Evolutionary conservation across 2,329 filamentous ascomycete genomes (phyloP), one percentile per base, ranked within the genome.

Genomic region (Aspergillus fumigatus): DNA sequence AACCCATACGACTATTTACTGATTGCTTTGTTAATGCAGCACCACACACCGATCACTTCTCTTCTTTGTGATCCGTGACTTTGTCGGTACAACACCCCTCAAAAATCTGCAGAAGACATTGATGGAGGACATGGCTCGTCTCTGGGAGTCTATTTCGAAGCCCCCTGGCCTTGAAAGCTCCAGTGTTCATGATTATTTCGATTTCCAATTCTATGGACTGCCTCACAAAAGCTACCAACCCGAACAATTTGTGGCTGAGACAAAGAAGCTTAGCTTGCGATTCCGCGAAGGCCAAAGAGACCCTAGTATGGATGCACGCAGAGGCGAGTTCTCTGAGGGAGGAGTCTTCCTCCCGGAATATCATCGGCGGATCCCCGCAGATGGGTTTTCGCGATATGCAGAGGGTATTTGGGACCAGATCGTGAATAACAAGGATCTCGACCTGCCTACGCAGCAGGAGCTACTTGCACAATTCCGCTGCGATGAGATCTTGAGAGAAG

Each of bases 11-110:
- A 23, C 11, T 11, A 23, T 79, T 8, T 54, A 52, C 60, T 71
- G 57, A 69, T 50, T 0, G 23, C 8, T 35, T 35, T 21, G 25
- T 52, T 45, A 25, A 17, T 52, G 23, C 64, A 94, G 89, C 66
- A 92, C 90, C 19, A 92, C 88, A 29, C 90, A 93, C 29, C 85
- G 92, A 62, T 97, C 93, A 11, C 85, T 99, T 51, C 83, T 99
- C 38, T 97, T 99, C 80, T 99, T 99, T 79, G 94, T 99, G 64
- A 97, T 99, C 68, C 92, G 94, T 74, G 94, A 99, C 73, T 93
- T 97, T 74, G 84, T 97, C 62, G 94, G 94, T 62, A 90, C 86
- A 50, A 99, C 94, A 0, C 94, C 94, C 9, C 83, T 99, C 29
- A 81, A 86, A 61, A 97, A 97, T 74, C 84, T 99, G 53, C 89